Conservation (phyloP, 1,139 yeast genomes). For the Geotrichum histeridarum region DNA sequence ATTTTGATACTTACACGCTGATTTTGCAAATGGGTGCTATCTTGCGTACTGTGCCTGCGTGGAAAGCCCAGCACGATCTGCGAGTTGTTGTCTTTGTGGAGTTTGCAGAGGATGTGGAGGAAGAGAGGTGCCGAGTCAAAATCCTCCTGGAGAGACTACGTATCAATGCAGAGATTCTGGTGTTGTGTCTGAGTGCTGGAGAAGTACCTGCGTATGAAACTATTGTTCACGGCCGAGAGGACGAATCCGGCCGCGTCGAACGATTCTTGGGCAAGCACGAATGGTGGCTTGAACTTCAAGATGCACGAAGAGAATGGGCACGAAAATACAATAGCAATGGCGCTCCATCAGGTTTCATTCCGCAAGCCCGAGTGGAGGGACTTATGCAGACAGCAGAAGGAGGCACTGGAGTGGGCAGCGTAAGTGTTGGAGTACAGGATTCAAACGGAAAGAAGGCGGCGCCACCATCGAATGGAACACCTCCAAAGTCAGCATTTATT, state of each 20-base stretch:
- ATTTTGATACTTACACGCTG: slow-evolving; percentile 90
- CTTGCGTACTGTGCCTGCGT: slow-evolving; percentile 82
- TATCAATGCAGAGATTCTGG: slow-evolving; percentile 72
- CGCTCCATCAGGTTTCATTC: slow-evolving; percentile 13
- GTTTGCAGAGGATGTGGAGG: slow-evolving; percentile 57
- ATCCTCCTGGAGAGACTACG: slow-evolving; percentile 68
- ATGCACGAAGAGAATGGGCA: slow-evolving; percentile 46
- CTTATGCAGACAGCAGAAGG: slow-evolving; percentile 12
- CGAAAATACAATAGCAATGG: slow-evolving; percentile 5
- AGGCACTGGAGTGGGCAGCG: slow-evolving; percentile 11
- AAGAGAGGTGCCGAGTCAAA: slow-evolving; percentile 58
- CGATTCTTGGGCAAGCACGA: slow-evolving; percentile 44
- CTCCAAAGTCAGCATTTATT: slow-evolving; percentile 8
- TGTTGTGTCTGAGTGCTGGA: slow-evolving; percentile 61
- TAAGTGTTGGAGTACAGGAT: slow-evolving; percentile 12
- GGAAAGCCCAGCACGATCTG: slow-evolving; percentile 70
- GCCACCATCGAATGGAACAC: neutral
- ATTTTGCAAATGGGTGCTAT: slow-evolving; percentile 91
- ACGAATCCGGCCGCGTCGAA: slow-evolving; percentile 33
- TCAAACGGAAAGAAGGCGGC: neutral
- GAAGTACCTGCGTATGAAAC: slow-evolving; percentile 64
- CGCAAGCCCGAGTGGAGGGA: slow-evolving; percentile 16
- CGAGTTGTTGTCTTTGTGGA: slow-evolving; percentile 91
- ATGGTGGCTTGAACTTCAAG: slow-evolving; percentile 65
- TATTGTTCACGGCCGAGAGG: slow-evolving; percentile 60